Conservation (phyloP, 345 rosid species). For the Ricinus communis region DNA sequence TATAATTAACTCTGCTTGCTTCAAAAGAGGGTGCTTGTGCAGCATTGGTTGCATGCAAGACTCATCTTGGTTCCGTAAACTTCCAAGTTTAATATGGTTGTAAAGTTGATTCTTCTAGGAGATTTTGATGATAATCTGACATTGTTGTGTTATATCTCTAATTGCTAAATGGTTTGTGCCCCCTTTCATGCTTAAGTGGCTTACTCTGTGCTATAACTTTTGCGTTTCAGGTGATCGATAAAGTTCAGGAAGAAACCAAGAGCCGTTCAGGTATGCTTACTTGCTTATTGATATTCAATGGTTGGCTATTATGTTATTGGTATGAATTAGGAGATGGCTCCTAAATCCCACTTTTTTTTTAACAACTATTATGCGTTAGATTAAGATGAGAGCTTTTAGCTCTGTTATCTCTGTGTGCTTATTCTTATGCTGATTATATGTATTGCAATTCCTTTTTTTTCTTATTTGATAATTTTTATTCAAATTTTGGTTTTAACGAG, state of each 20-base stretch:
- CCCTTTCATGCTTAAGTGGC: neutral
- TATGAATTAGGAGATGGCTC: neutral
- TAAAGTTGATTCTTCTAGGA: neutral
- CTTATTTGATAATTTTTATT: neutral
- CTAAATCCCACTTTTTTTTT: neutral
- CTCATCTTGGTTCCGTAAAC: neutral
- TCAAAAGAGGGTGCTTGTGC: too few species aligned
- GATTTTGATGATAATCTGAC: neutral
- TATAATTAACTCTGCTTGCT: neutral
- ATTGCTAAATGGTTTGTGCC: neutral
- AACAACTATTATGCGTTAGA: neutral
- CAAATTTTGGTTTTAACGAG: neutral
- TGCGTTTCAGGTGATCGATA: conserved; percentile 68
- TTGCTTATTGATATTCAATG: too few species aligned
- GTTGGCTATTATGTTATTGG: neutral
- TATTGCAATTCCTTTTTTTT: neutral
- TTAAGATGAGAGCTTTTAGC: neutral
- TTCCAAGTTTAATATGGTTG: neutral
- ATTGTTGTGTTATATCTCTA: neutral
- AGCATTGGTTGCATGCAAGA: neutral
- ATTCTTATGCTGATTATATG: neutral
- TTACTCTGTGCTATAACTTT: conserved; percentile 17
- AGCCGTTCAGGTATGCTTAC: conserved; percentile 61
- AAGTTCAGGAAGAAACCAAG: conserved; percentile 83
- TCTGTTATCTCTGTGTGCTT: neutral